Conservation (phyloP, 192 early-diverging fungal genomes). For the Allomyces arbusculus region DNA sequence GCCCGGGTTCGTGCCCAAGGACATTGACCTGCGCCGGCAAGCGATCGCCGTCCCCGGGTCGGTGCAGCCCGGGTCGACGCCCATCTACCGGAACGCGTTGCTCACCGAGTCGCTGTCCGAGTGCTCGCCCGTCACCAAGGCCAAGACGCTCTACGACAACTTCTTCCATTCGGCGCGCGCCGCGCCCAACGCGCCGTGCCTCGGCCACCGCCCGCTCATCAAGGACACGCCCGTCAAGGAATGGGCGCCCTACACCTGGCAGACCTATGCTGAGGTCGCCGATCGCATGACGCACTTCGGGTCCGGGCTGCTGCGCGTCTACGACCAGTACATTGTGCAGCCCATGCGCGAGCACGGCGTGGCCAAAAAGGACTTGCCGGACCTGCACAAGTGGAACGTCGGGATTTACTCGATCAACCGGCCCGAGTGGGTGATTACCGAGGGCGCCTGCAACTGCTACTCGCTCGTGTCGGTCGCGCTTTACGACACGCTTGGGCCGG, state of each 20-base stretch:
- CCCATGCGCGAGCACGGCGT: background rate
- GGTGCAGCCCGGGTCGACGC: background rate
- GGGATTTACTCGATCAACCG: constrained; percentile 60
- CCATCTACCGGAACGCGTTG: background rate
- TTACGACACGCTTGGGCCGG: constrained; percentile 75
- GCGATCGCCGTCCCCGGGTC: background rate
- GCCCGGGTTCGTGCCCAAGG: background rate
- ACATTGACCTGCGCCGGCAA: background rate
- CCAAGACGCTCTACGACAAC: background rate
- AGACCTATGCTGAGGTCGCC: constrained; percentile 41
- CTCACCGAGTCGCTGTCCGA: background rate
- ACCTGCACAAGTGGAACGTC: constrained; percentile 14
- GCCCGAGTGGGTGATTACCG: constrained; percentile 53
- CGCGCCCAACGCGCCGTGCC: constrained; percentile 21
- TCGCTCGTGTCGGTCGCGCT: constrained; percentile 49
- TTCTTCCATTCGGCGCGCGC: background rate
- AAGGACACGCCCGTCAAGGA: constrained; percentile 21
- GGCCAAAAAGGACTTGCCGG: background rate
- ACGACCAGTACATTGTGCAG: background rate
- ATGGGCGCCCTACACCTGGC: constrained; percentile 34
- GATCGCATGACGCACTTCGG: constrained; percentile 42
- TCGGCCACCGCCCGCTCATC: constrained; percentile 43
- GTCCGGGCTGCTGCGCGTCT: constrained; percentile 35
- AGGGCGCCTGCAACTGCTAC: constrained; percentile 43
- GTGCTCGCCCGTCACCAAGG: background rate